Base-by-base conservation (phyloP, 2,329 filamentous ascomycete species). In the Paraconiothyrium sp. region DNA sequence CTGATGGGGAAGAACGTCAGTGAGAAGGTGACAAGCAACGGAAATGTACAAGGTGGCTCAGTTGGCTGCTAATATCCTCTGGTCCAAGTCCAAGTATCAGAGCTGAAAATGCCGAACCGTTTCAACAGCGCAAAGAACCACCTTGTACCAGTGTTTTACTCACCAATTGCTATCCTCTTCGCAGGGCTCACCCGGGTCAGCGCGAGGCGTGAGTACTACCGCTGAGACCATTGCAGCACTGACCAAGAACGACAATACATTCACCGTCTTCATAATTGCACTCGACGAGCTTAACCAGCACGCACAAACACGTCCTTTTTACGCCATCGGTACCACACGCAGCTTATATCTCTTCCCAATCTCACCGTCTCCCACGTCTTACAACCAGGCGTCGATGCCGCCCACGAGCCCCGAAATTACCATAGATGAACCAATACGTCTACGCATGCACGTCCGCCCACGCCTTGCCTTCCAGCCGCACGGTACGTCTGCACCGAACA, bases 101-200 rank as follows among this genome's bases (percentile, higher is more conserved):
- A 6, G 4, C 27, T 30, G 27, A 6, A 30, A 30, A 30, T 6
- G 6, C 27, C 4, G 6, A 30, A 30, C 6, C 4, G 4, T 30
- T 30, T 4, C 27, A 6, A 30, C 27, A 30, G 27, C 27, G 6
- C 27, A 30, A 6, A 4, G 27, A 30, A 30, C 6, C 27, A 30
- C 27, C 6, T 30, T 30, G 27, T 39, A 39, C 37, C 11, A 10
- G 37, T 6, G 16, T 5, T 3, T 2, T 14, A 39, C 37, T 16
- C n/a, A 39, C 37, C 52, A 56, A 10, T 56, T 49, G 14, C 22
- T 41, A 11, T 58, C 55, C 13, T 43, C 0, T 9, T 30, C 4
- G 32, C 46, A 50, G 13, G 44, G 44, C 3, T 30, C 54, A 9
- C 54, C 44, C 8, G 20, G 30, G 14, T 57, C 54, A 20, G 54